Evolutionary conservation across 2,329 filamentous ascomycete species (phyloP).

Genomic region (Emergomyces orientalis): DNA sequence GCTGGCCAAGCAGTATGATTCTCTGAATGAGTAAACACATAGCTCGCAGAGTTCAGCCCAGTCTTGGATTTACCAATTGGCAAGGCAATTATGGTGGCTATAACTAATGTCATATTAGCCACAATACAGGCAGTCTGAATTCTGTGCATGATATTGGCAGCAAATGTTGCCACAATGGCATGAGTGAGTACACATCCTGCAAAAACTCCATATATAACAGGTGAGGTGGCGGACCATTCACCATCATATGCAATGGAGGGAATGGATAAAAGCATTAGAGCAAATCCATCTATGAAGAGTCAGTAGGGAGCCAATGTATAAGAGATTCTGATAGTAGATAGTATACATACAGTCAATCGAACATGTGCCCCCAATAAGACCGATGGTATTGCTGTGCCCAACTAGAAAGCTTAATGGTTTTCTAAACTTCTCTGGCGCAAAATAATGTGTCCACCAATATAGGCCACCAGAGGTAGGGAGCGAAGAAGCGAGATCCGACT

Average conservation of each 20-base stretch:
- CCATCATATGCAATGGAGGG: constrained; percentile 50
- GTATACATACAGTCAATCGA: constrained; percentile 46
- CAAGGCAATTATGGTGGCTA: constrained; percentile 49
- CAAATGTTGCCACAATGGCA: constrained; percentile 44
- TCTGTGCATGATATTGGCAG: constrained; percentile 50
- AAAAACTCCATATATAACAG: constrained; percentile 50
- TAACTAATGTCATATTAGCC: constrained; percentile 48
- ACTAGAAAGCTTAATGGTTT: constrained; percentile 53
- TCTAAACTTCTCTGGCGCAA: constrained; percentile 45
- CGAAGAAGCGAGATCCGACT: constrained; percentile 44
- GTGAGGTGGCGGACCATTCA: constrained; percentile 47
- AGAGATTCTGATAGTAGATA: neutral
- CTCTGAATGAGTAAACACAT: constrained; percentile 48
- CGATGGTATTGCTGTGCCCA: constrained; percentile 53
- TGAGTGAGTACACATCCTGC: constrained; percentile 46
- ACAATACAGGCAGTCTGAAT: constrained; percentile 49
- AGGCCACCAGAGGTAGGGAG: constrained; percentile 53
- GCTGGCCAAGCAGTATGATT: constrained; percentile 52
- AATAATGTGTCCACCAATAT: constrained; percentile 54
- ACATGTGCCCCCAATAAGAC: constrained; percentile 52
- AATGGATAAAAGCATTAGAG: constrained; percentile 50
- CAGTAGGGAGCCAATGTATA: constrained; percentile 13
- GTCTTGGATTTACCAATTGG: constrained; percentile 39
- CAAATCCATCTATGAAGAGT: constrained; percentile 35
- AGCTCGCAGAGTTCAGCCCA: constrained; percentile 32